Conservation (phyloP, 306 rosid species). For the Corylus avellana region DNA sequence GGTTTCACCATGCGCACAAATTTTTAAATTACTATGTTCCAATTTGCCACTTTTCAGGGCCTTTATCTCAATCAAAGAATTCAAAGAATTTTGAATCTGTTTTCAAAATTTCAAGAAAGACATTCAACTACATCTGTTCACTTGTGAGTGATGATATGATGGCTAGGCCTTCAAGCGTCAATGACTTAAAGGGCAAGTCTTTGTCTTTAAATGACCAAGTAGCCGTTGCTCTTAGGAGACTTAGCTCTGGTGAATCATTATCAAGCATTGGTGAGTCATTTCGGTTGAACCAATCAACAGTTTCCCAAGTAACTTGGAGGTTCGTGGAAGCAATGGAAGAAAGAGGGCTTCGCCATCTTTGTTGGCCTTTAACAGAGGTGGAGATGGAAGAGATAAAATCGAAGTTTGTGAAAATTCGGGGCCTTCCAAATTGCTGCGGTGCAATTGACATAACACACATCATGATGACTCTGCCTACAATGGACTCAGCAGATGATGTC, state of each 20-base stretch:
- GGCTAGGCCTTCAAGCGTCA: slow-evolving; percentile 54
- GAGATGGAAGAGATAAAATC: slow-evolving; percentile 68
- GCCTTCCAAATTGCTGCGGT: slow-evolving; percentile 90
- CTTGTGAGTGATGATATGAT: slow-evolving; percentile 72
- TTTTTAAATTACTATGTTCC: slow-evolving; percentile 14
- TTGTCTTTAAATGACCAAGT: slow-evolving; percentile 80
- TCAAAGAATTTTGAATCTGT: slow-evolving; percentile 64
- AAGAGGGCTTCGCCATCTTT: slow-evolving; percentile 72
- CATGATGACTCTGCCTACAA: slow-evolving; percentile 76
- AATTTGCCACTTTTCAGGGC: slow-evolving; percentile 52
- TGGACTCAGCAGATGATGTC: slow-evolving; percentile 46
- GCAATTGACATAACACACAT: slow-evolving; percentile 79
- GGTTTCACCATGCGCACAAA: background rate
- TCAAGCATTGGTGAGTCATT: slow-evolving; percentile 70
- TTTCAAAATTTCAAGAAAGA: slow-evolving; percentile 78
- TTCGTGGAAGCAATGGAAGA: slow-evolving; percentile 93
- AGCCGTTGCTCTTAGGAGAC: slow-evolving; percentile 87
- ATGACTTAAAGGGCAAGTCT: slow-evolving; percentile 49
- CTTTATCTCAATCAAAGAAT: slow-evolving; percentile 52
- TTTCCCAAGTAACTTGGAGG: slow-evolving; percentile 85
- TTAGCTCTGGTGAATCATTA: slow-evolving; percentile 84
- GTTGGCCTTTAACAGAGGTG: slow-evolving; percentile 71
- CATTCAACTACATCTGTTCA: slow-evolving; percentile 81
- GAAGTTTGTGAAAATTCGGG: slow-evolving; percentile 62
- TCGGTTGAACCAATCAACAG: slow-evolving; percentile 70